Base-by-base conservation (phyloP, 2,329 filamentous ascomycete genomes). In the Fusarium tanahbumbuense region DNA sequence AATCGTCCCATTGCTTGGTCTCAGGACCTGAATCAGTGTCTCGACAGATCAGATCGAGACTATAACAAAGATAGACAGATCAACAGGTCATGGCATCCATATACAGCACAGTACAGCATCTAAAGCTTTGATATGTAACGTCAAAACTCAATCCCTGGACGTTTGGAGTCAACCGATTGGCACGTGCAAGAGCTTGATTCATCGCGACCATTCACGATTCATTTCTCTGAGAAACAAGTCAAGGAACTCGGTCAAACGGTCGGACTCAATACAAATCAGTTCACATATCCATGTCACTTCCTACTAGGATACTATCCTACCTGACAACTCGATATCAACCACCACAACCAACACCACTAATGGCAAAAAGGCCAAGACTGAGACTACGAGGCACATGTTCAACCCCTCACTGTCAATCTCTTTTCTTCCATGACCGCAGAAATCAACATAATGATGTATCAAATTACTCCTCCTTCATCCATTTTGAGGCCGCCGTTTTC, bases 101-200 rank as follows among this genome's bases (percentile, higher is more conserved):
- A 52, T 18, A 64, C 28, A 28, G n/a, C 12, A 37, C 9, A n/a
- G 30, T 30, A 15, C 28, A 7, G 28, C 8, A 18, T 13, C 28
- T 32, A 34, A 23, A 42, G 30, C 67, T 67, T 45, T 67, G 61
- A 53, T 53, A 68, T 53, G 49, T 20, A 53, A 53, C 49, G 53
- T 60, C 32, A 54, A 53, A 45, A 22, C 23, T 55, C 47, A 56
- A 66, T 54, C 61, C 63, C 48, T 66, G 60, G 46, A 59, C 22
- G 40, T 32, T 60, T 65, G 30, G 48, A 66, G 63, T 46, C 62
- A 60, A 67, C 49, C 63, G 48, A 59, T 60, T 73, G 72, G 72
- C 72, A 74, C 70, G 72, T 74, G 70, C 70, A 60, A 68, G 68
- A 71, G 62, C 70, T 73, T 67, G 71, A 62, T 54, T 44, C 57